Percentiles rank a stretch among this genome's conserved stretches.
These are phyloP conservation scores for Parastagonospora nodorum DNA, from an alignment of 2,329 filamentous ascomycete species.

Conservation along the genomic window DNA sequence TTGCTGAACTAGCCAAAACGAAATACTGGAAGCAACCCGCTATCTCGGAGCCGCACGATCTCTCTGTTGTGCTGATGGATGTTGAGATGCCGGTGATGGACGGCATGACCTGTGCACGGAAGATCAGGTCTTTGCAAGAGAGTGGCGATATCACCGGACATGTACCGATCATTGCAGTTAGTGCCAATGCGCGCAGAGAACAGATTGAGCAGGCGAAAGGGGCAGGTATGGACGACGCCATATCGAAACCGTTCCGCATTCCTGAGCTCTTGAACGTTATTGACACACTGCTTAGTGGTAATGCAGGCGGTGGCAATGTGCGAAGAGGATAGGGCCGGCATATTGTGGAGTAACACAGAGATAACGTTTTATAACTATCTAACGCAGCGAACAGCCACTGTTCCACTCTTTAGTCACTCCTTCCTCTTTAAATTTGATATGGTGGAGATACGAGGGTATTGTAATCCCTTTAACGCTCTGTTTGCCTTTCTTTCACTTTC, in stretches of 20 bases:
- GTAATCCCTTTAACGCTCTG: no score
- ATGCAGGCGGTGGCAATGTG: no score
- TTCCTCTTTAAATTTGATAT: no score
- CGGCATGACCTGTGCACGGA: conserved; percentile 31
- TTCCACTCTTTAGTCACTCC: no score
- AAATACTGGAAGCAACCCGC: background rate
- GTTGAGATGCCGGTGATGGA: conserved; percentile 45
- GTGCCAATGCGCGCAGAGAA: conserved; percentile 42
- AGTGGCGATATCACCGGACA: background rate
- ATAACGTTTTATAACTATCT: no score
- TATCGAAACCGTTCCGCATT: conserved; percentile 30
- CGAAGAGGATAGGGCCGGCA: no score
- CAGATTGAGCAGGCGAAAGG: conserved; percentile 37
- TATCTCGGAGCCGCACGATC: background rate
- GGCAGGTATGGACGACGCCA: conserved; percentile 39
- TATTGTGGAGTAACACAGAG: no score
- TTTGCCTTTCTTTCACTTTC: no score
- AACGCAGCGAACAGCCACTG: no score
- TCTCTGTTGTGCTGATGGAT: conserved; percentile 34
- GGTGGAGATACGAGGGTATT: no score
- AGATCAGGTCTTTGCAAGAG: conserved; percentile 32
- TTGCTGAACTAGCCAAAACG: background rate
- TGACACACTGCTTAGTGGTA: background rate
- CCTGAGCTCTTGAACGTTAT: conserved; percentile 15
- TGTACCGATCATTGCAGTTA: conserved; percentile 40